Evolutionary conservation across 139 green algal species (phyloP).

Genomic region (Tetraselmis chui): DNA sequence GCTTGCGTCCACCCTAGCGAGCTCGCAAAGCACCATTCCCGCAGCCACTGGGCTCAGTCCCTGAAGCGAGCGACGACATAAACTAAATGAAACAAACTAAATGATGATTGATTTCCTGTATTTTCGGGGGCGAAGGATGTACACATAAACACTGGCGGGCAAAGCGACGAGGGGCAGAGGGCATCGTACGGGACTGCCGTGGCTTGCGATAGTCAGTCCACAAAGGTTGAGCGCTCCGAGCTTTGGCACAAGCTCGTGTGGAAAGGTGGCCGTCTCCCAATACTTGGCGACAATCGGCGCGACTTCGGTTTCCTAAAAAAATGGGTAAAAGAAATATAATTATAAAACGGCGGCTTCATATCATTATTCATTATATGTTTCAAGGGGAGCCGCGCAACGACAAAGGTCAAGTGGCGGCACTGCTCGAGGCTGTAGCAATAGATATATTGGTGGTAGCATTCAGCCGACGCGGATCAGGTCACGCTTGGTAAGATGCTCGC

Average conservation of each 20-base stretch:
- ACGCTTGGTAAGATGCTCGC: too few relatives aligned
- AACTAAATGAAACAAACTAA: conserved; percentile 4
- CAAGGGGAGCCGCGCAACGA: too few relatives aligned
- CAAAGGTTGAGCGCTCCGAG: conserved; percentile 66
- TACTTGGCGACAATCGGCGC: conserved; percentile 79
- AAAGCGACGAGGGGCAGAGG: not conserved
- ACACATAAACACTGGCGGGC: not conserved
- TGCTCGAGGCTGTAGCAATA: too few relatives aligned
- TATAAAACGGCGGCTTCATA: too few relatives aligned
- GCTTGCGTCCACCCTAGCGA: conserved; percentile 80
- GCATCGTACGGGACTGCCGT: conserved; percentile 67
- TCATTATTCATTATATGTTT: too few relatives aligned
- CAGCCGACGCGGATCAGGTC: too few relatives aligned
- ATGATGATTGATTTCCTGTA: not conserved
- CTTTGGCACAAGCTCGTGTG: conserved; percentile 65
- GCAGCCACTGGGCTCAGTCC: not conserved
- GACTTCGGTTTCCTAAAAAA: too few relatives aligned
- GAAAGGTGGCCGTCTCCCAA: conserved; percentile 89
- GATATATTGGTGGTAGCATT: too few relatives aligned
- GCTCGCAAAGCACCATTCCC: conserved; percentile 53
- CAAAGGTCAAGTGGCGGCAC: too few relatives aligned
- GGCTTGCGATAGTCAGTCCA: conserved; percentile 64
- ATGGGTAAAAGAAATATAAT: too few relatives aligned
- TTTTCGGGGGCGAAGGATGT: not conserved
- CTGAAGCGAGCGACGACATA: not conserved